Base-by-base conservation (phyloP, 371 early-diverging fungal genomes). In the Rhizopus microsporus region DNA sequence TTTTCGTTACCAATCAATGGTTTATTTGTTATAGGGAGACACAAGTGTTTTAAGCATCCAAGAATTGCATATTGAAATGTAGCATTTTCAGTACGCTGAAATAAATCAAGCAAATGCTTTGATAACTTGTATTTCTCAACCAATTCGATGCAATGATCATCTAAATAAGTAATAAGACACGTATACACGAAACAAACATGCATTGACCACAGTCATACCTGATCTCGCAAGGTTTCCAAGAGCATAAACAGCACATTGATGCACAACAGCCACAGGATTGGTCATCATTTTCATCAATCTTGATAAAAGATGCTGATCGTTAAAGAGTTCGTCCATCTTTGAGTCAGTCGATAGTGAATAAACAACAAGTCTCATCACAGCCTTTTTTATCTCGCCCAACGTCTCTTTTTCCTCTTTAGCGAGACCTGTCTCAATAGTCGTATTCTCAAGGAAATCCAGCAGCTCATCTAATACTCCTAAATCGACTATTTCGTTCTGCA, bases 151-250 rank as follows among this genome's bases (percentile, higher is more conserved):
- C 88, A 85, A 54, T 84, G 74, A 29, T 68, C 59, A 60, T 85
- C 87, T 86, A 58, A 46, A 13, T 40, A 40, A 44, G 23, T 2
- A 23, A 23, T 23, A 23, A 23, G 23, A 23, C 23, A 23, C 23
- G 1, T 23, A 23, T 23, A 23, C 23, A 23, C 23, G 23, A 23
- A 32, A 39, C 12, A 29, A 15, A 31, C 17, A 43, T 30, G 16
- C 6, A 23, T 35, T 12, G 17, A 23, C 2, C 23, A 23, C 23
- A 23, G 23, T 16, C 46, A 16, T 72, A 82, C 83, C 83, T 62
- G 82, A 72, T 59, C 88, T 66, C 10, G 86, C 86, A 39, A 87
- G 75, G 53, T 87, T 87, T 48, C 84, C 88, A 37, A 87, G 59
- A 4, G 74, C 70, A 51, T 84, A 78, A 6, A 77, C 77, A 0